A percentile compares a stretch with the other conserved stretches of the same genome.
phyloP scores from a whole-genome alignment of 148 eudicot species.

The Rhododendron griersonianum region DNA sequence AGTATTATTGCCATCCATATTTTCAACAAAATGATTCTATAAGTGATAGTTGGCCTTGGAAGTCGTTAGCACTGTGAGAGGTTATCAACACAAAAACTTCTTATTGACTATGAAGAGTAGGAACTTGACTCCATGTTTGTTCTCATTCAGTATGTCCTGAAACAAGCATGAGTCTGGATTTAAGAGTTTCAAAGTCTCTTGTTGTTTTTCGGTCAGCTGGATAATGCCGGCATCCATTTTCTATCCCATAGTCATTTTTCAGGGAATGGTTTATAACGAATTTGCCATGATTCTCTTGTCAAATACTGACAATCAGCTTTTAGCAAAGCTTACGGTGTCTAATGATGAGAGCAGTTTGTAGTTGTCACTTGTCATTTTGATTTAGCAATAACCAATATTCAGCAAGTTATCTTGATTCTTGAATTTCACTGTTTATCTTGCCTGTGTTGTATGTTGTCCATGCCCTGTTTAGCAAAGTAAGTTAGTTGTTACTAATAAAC shows the following conservation, averaged over 20 bases:
- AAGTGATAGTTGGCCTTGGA: not conserved
- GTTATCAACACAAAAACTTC: not conserved
- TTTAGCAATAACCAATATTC: not conserved
- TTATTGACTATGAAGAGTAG: not conserved
- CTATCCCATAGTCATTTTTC: not conserved
- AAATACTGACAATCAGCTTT: not conserved
- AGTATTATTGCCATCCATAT: not conserved
- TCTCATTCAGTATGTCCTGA: conserved; percentile 8
- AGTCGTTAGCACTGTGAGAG: not conserved
- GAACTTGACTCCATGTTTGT: not conserved
- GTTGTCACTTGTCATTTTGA: not conserved
- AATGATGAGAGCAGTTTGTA: not conserved
- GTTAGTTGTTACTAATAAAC: not conserved
- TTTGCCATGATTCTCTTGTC: not conserved
- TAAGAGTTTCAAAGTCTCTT: not conserved
- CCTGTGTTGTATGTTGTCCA: not conserved
- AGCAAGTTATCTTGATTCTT: conserved; percentile 4
- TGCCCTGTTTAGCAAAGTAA: not conserved
- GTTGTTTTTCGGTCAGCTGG: not conserved
- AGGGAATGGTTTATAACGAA: not conserved
- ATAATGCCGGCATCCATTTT: not conserved
- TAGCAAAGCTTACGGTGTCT: not conserved
- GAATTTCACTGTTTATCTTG: not conserved
- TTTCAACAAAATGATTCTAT: not conserved
- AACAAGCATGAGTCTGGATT: not conserved